These are phyloP conservation scores for Spathaspora girioi DNA, from an alignment of 805 yeast genomes.

Conservation along the genomic window DNA sequence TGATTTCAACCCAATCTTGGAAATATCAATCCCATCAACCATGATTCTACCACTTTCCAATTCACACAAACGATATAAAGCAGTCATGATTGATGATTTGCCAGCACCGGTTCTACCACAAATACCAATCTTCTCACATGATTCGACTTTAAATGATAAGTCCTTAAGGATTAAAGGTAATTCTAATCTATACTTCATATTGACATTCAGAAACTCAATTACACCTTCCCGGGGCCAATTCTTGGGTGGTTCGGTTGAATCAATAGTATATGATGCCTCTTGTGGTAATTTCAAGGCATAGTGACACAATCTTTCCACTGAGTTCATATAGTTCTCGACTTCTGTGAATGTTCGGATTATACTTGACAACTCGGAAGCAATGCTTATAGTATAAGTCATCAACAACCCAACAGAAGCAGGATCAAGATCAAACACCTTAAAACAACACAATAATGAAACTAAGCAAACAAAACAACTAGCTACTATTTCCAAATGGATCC, in stretches of 20 bases:
- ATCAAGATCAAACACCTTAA: slow-evolving; percentile 54
- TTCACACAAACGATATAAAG: slow-evolving; percentile 51
- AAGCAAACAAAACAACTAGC: slow-evolving; percentile 51
- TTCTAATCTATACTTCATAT: slow-evolving; percentile 51
- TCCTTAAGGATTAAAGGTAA: slow-evolving; percentile 52
- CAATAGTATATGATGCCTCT: slow-evolving; percentile 50
- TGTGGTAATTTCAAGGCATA: slow-evolving; percentile 60
- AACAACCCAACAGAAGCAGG: slow-evolving; percentile 69
- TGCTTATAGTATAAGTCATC: slow-evolving; percentile 54
- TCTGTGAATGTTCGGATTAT: slow-evolving; percentile 64
- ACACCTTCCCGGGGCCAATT: slow-evolving; percentile 47
- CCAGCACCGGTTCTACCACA: slow-evolving; percentile 91
- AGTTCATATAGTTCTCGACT: slow-evolving; percentile 73
- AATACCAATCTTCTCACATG: slow-evolving; percentile 69
- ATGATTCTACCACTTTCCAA: slow-evolving; percentile 41
- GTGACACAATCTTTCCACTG: slow-evolving; percentile 67
- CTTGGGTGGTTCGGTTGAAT: slow-evolving; percentile 29
- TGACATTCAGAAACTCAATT: slow-evolving; percentile 44
- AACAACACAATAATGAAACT: slow-evolving; percentile 56
- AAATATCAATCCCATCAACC: slow-evolving; percentile 53
- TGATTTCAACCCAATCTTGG: slow-evolving; percentile 43
- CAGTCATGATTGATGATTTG: slow-evolving; percentile 58
- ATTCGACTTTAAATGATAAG: slow-evolving; percentile 38
- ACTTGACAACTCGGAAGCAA: slow-evolving; percentile 55
- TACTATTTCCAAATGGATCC: slow-evolving; percentile 54